Conservation (phyloP, 2,329 filamentous ascomycete genomes). For the Emericellopsis atlantica region DNA sequence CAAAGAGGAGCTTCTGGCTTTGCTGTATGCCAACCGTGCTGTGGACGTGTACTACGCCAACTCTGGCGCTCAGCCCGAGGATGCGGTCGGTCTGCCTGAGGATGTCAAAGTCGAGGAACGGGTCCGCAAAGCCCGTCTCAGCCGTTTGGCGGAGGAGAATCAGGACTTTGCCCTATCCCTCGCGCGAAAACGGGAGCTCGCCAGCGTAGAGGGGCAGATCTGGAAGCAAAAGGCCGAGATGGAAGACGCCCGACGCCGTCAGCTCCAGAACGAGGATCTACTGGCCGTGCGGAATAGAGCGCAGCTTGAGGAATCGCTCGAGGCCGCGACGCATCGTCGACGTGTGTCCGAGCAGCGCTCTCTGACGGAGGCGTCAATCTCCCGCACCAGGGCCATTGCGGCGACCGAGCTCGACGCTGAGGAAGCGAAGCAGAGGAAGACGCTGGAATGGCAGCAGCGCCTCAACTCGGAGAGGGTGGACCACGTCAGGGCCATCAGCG, state of each 20-base stretch:
- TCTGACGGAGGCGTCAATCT: slow-evolving; percentile 30
- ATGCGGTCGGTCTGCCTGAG: slow-evolving; percentile 36
- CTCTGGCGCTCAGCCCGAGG: slow-evolving; percentile 38
- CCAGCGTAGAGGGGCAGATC: slow-evolving; percentile 36
- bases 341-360: slow-evolving; percentile 31
- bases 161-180: slow-evolving; percentile 36
- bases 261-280: slow-evolving; percentile 32
- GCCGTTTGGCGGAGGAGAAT: slow-evolving; percentile 29
- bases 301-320: slow-evolving; percentile 29
- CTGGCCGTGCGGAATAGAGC: slow-evolving; percentile 28
- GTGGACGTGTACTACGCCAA: slow-evolving; percentile 42
- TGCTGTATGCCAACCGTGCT: slow-evolving; percentile 39
- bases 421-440: slow-evolving; percentile 25
- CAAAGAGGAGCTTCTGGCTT: slow-evolving; percentile 27
- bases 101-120: slow-evolving; percentile 37
- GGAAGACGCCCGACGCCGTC: slow-evolving; percentile 35
- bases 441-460: slow-evolving; percentile 35
- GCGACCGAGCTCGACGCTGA: slow-evolving; percentile 34
- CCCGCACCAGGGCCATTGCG: slow-evolving; percentile 29
- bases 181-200: slow-evolving; percentile 36
- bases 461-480: slow-evolving; percentile 31
- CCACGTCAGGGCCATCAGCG: slow-evolving; percentile 35
- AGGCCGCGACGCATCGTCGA: slow-evolving; percentile 16
- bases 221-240: slow-evolving; percentile 33
- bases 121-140: slow-evolving; percentile 31